A percentile compares a stretch with the other conserved stretches of the same genome.
These are phyloP conservation scores for Naganishia vaughanmartiniae DNA, from an alignment of 768 basidiomycete genomes.

Conservation along the genomic window DNA sequence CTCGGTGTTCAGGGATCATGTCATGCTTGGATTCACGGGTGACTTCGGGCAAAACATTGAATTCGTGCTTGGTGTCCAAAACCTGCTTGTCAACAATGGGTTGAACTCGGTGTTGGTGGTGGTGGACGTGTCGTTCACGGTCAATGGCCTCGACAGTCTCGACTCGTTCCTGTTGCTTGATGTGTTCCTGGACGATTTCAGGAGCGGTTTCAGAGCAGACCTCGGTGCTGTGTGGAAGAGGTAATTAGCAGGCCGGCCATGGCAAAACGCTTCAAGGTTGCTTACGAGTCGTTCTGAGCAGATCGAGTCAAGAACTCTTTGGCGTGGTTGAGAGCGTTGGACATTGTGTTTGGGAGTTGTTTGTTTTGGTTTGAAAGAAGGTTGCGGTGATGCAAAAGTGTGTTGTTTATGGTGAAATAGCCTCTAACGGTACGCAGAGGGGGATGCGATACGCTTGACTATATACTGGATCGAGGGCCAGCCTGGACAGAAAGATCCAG, in stretches of 20 bases:
- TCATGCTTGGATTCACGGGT: conserved; percentile 50
- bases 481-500: not conserved
- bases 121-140: conserved; percentile 50
- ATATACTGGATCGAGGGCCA: not conserved
- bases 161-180: conserved; percentile 42
- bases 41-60: conserved; percentile 43
- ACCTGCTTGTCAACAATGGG: conserved; percentile 48
- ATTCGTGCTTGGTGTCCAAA: conserved; percentile 47
- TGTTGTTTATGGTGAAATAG: not conserved
- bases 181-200: conserved; percentile 50
- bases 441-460: not conserved
- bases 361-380: conserved; percentile 27
- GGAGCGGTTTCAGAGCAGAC: conserved; percentile 52
- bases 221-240: conserved; percentile 46
- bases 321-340: conserved; percentile 20
- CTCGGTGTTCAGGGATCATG: conserved; percentile 51
- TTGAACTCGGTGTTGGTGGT: conserved; percentile 52
- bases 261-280: not conserved
- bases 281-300: conserved; percentile 22
- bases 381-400: not conserved
- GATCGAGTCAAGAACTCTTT: conserved; percentile 27
- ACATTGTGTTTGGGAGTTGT: conserved; percentile 18
- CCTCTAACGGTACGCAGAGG: too few relatives aligned
- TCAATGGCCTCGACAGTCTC: conserved; percentile 52
- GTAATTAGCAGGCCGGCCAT: not conserved